Evolutionary conservation across 768 basidiomycete genomes (phyloP), one percentile per base, ranked within the genome.

Genomic region (Sporobolomyces roseus): DNA sequence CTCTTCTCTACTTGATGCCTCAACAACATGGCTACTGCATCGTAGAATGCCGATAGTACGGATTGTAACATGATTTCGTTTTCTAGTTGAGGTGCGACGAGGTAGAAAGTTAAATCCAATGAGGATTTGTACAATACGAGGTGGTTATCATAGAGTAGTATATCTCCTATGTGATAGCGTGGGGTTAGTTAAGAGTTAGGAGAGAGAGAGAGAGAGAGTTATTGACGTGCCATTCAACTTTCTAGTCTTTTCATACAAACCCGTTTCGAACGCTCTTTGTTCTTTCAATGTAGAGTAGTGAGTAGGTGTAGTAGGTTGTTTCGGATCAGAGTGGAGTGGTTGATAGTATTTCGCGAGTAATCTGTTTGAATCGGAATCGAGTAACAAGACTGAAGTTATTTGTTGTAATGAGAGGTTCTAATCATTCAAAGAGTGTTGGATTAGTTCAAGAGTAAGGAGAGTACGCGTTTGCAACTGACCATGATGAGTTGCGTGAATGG

Each of bases 261-360:
- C 89, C 82, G 96, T 94, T 82, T 99, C 96, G 77, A 97, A 97
- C 13, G 87, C 85, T 61, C 90, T 88, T 78, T 96, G 94, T 76
- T 99, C 94, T 79, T 97, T 98, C 74, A 91, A 78, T 8, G 85
- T 85, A 56, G 58, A 38, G 70, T 75, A 78, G 8, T 74, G 73
- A 12, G 12, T 46, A 6, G 45, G 1, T 17, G 52, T 48, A 27
- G 63, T 60, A 55, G 71, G 46, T 19, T 63, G 43, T 33, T 75
- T 77, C 25, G 75, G 67, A 32, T 68, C 72, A 45, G 65, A 81
- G 79, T 79, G 89, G 81, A 79, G 85, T n/a, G 91, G 83, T 61
- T 83, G 84, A 78, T 94, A 98, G 82, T 98, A 98, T 79, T 98
- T 98, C 35, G 94, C 90, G 14, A 99, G 84, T 32, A 98, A 88